Evolutionary conservation across 2,329 filamentous ascomycete genomes (phyloP), one percentile per base, ranked within the genome.

Genomic region (Phialophora tarda): DNA sequence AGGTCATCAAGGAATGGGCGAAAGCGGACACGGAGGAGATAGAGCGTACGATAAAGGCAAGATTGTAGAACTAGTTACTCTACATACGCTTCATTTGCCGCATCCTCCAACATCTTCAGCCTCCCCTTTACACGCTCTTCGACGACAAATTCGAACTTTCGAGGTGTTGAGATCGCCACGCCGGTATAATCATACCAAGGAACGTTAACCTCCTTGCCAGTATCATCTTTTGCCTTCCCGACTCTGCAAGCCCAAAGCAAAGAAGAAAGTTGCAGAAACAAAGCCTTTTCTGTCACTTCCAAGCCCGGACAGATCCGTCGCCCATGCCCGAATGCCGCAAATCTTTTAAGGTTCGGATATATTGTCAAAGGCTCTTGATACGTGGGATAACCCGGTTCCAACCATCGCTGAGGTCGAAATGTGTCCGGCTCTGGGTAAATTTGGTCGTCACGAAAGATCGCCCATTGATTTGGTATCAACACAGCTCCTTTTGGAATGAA

Each of bases 201-300:
- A 26, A 68, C n/a, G 4, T 61, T 51, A 54, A 68, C 47, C 62
- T 68, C 65, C 26, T 61, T 56, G 11, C 66, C 66, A 32, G 1
- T 53, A 2, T 14, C 38, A 61, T 57, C 58, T 55, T 48, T 67
- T 23, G 23, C 62, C 51, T 59, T 68, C 21, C 66, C 66, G 53
- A 86, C 75, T 51, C 84, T 82, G 2, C 84, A 84, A 1, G 84
- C 84, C 59, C 84, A 79, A 62, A 87, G 82, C 80, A 87, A 84
- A 38, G 84, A 77, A 0, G 83, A 81, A 64, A 87, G 84, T 21
- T 85, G 85, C 65, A 87, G 83, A 70, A 86, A 69, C 75, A 82
- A 60, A 74, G 74, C 74, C 28, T 76, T 75, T 1, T 67, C 66
- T 7, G 63, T 58, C 21, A 71, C 63, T 57, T 72, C 64, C n/a